A percentile compares a stretch with the other conserved stretches of the same genome.
Evolutionary conservation across 257 asterid species (phyloP).

Genomic region (Solanum virginianum): DNA sequence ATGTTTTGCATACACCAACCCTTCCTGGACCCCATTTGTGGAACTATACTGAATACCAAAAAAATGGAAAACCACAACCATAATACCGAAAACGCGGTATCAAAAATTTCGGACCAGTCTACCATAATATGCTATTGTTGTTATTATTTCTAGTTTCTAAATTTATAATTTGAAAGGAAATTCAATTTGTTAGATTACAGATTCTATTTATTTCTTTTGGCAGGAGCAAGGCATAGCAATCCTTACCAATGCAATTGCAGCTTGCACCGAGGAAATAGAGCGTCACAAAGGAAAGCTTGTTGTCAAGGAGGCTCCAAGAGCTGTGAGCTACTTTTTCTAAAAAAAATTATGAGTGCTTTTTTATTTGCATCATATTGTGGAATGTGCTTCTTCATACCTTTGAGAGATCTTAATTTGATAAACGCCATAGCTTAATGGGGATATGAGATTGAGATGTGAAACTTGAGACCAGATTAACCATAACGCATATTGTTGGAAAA

Average conservation of each 20-base stretch:
- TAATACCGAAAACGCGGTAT: neutral
- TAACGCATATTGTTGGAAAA: neutral
- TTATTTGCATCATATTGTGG: neutral
- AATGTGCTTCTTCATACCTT: neutral
- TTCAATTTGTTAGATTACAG: neutral
- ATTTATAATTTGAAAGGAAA: neutral
- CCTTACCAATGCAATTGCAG: conserved; percentile 75
- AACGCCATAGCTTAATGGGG: neutral
- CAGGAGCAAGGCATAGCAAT: conserved; percentile 94
- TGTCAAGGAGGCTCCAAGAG: conserved; percentile 87
- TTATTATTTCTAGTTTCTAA: neutral
- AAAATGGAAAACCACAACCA: neutral
- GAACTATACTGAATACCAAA: neutral
- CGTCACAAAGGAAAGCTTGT: conserved; percentile 76
- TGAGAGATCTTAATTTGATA: neutral
- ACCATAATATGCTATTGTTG: neutral
- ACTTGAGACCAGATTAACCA: neutral
- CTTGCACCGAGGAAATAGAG: conserved; percentile 73
- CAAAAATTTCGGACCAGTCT: neutral
- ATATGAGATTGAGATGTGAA: neutral
- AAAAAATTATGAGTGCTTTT: neutral
- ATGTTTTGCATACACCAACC: neutral
- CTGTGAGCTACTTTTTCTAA: conserved; percentile 33
- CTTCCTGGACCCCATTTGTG: neutral
- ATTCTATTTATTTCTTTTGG: neutral